These are phyloP conservation scores for Rubus parviflorus DNA, from an alignment of 306 rosid genomes.

Conservation along the genomic window DNA sequence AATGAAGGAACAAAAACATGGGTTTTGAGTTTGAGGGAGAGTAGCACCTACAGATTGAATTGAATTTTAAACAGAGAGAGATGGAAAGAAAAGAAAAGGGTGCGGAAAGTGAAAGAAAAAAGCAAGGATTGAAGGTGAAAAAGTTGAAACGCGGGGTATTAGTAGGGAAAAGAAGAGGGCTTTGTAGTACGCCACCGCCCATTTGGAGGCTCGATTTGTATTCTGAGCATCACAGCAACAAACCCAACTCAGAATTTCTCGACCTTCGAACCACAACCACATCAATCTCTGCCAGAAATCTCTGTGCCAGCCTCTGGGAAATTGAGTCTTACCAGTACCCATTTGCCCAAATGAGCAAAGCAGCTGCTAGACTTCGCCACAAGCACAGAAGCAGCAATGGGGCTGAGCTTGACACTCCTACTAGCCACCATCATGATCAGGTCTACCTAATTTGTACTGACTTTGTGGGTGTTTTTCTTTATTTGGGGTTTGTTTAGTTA, in stretches of 20 bases:
- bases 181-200: constrained; percentile 70
- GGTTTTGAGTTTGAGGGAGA: constrained; percentile 13
- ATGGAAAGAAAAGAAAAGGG: constrained; percentile 33
- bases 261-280: constrained; percentile 30
- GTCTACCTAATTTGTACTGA: constrained; percentile 25
- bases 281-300: constrained; percentile 67
- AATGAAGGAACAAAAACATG: constrained; percentile 8
- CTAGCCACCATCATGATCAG: constrained; percentile 38
- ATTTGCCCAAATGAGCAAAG: constrained; percentile 40
- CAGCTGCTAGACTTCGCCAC: constrained; percentile 33
- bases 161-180: constrained; percentile 53
- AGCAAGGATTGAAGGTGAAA: constrained; percentile 47
- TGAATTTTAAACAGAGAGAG: constrained; percentile 24
- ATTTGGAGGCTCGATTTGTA: constrained; percentile 65
- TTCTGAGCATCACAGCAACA: constrained; percentile 15
- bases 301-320: constrained; percentile 75
- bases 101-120: constrained; percentile 37
- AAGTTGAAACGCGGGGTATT: constrained; percentile 44
- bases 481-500: not conserved
- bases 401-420: constrained; percentile 35
- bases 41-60: constrained; percentile 15
- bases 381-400: constrained; percentile 27
- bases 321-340: constrained; percentile 48
- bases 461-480: not conserved
- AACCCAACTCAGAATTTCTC: constrained; percentile 45